phyloP scores from a whole-genome alignment of 495 filamentous ascomycete genomes.

The Lophium mytilinum region DNA sequence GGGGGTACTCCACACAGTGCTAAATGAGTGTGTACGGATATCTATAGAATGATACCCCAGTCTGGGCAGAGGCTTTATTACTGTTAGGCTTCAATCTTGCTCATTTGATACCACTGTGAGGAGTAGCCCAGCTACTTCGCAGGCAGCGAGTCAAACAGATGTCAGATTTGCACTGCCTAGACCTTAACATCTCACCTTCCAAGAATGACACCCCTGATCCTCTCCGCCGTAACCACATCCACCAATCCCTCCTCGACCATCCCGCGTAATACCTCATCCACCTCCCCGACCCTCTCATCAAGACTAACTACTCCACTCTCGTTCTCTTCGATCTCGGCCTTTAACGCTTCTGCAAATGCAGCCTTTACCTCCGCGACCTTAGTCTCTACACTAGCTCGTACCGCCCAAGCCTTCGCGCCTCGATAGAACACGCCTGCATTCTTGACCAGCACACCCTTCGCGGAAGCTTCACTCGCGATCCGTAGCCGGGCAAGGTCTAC shows the following conservation, averaged over 20 bases:
- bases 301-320: not conserved
- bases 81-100: too few species aligned
- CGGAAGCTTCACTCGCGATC: constrained; percentile 43
- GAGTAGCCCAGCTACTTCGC: too few species aligned
- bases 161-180: too few species aligned
- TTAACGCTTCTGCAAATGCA: constrained; percentile 34
- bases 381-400: constrained; percentile 38
- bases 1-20: too few species aligned
- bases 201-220: not conserved
- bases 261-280: constrained; percentile 3
- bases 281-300: constrained; percentile 9
- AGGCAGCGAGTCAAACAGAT: too few species aligned
- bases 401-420: constrained; percentile 46
- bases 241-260: constrained; percentile 25
- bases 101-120: too few species aligned
- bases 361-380: constrained; percentile 39
- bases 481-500: constrained; percentile 51
- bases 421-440: constrained; percentile 61
- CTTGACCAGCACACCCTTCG: constrained; percentile 42
- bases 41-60: too few species aligned
- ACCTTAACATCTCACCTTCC: not conserved
- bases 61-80: too few species aligned
- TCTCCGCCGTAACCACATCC: constrained; percentile 2
- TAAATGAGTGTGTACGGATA: too few species aligned
- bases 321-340: constrained; percentile 12